phyloP scores from a whole-genome alignment of 768 basidiomycete genomes.

The Pulveroboletus sp. region DNA sequence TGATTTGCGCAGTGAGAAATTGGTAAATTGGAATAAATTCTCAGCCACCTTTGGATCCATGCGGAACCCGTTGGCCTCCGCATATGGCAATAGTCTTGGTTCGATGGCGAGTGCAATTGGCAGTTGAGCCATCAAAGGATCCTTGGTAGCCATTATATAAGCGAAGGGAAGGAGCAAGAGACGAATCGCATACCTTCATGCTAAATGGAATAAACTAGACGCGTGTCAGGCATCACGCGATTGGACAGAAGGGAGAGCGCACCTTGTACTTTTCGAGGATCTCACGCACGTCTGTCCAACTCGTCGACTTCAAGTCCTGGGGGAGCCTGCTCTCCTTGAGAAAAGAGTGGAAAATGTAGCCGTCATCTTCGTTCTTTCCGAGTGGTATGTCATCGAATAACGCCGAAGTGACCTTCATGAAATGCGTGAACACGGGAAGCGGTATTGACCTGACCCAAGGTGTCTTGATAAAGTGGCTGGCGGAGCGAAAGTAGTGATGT shows the following conservation, averaged over 20 bases:
- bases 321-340: constrained; percentile 69
- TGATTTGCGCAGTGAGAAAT: constrained; percentile 28
- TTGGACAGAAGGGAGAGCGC: constrained; percentile 8
- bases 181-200: constrained; percentile 47
- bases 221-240: constrained; percentile 13
- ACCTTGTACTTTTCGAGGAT: constrained; percentile 73
- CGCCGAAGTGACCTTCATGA: constrained; percentile 56
- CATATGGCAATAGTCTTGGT: constrained; percentile 69
- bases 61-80: constrained; percentile 68
- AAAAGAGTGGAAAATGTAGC: constrained; percentile 59
- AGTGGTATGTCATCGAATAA: constrained; percentile 65
- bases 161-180: not conserved
- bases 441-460: constrained; percentile 69
- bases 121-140: constrained; percentile 75
- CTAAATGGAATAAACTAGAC: constrained; percentile 76
- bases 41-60: constrained; percentile 70
- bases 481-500: constrained; percentile 75
- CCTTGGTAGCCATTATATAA: constrained; percentile 38
- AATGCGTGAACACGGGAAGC: constrained; percentile 59
- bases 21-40: not conserved
- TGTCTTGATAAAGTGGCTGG: constrained; percentile 72
- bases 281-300: constrained; percentile 63
- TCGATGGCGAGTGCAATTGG: constrained; percentile 77
- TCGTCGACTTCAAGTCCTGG: constrained; percentile 53
- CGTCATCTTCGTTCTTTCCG: constrained; percentile 76